Conservation (phyloP, 768 basidiomycete genomes). For the Tylopilus felleus region DNA sequence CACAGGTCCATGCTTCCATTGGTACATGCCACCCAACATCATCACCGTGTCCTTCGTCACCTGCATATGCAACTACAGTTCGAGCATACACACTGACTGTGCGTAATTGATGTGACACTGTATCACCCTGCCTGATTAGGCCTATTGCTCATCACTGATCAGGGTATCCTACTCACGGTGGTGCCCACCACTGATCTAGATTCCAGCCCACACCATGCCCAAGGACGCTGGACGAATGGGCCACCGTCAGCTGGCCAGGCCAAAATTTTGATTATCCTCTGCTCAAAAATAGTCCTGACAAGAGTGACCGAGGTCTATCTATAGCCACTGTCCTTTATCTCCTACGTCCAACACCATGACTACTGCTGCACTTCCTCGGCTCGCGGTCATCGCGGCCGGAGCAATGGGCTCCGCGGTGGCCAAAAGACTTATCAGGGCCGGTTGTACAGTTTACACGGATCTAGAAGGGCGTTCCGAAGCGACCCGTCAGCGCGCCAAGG, state of each 20-base stretch:
- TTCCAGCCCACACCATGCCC: constrained; percentile 11
- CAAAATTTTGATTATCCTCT: background rate
- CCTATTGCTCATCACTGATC: background rate
- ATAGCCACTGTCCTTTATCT: background rate
- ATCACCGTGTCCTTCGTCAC: background rate
- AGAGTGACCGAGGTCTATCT: constrained; percentile 10
- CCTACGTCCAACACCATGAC: constrained; percentile 16
- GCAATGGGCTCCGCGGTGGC: constrained; percentile 61
- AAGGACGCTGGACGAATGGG: background rate
- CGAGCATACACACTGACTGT: background rate
- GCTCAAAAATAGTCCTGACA: constrained; percentile 3
- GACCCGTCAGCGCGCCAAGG: constrained; percentile 46
- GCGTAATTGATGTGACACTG: background rate
- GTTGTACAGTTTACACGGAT: constrained; percentile 53
- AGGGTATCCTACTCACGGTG: constrained; percentile 4
- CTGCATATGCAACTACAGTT: background rate
- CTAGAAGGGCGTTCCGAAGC: constrained; percentile 51
- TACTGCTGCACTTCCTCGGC: constrained; percentile 14
- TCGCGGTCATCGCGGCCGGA: constrained; percentile 54
- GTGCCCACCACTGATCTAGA: constrained; percentile 16
- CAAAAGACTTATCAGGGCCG: constrained; percentile 41
- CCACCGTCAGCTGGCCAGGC: background rate
- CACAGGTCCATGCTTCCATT: background rate
- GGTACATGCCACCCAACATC: background rate
- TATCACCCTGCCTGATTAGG: constrained; percentile 3